Evolutionary conservation across 441 rosid genomes (phyloP), one percentile per base, ranked within the genome.

Genomic region (Theobroma grandiflorum): DNA sequence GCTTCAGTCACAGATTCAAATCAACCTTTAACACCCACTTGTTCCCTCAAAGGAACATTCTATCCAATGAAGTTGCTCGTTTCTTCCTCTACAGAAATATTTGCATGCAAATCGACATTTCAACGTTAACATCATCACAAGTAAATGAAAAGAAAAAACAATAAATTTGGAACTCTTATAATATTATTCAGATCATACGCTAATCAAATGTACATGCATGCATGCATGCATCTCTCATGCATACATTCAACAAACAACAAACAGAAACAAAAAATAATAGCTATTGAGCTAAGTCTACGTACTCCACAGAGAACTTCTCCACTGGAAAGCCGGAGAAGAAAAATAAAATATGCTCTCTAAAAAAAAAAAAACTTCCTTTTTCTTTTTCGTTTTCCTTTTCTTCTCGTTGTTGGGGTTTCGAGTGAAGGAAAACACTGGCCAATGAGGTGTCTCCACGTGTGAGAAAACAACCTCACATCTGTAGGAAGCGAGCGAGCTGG

Each of bases 401-500:
- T 58, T 16, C 57, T 4, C 38, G 22, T 11, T 3, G 8, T 4
- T 26, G 64, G 1, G 22, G 3, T n/a, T 3, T 0, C 4, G 1
- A 47, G 58, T 6, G 22, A 49, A 31, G 6, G 12, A 70, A 31
- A 70, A 31, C 8, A 42, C 2, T 1, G 15, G 14, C 58, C 71
- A 62, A 76, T 76, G 61, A 50, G 37, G 2, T 11, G 72, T 11
- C 20, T 12, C 84, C 88, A 86, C 87, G 85, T 88, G 82, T 62
- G 53, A 58, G 43, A 57, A 58, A 38, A 26, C 59, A 59, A 15
- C 45, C 43, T 93, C 89, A 89, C 90, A 87, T 69, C 73, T 87
- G 89, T 63, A 95, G 64, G 76, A 86, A 85, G 43, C 88, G 86
- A 57, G 88, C 91, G 74, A 95, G 97, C 86, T 91, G 96, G 61